Evolutionary conservation across 1,284 basidiomycete species (phyloP), one percentile per base, ranked within the genome.

Genomic region (Stereum hirsutum): DNA sequence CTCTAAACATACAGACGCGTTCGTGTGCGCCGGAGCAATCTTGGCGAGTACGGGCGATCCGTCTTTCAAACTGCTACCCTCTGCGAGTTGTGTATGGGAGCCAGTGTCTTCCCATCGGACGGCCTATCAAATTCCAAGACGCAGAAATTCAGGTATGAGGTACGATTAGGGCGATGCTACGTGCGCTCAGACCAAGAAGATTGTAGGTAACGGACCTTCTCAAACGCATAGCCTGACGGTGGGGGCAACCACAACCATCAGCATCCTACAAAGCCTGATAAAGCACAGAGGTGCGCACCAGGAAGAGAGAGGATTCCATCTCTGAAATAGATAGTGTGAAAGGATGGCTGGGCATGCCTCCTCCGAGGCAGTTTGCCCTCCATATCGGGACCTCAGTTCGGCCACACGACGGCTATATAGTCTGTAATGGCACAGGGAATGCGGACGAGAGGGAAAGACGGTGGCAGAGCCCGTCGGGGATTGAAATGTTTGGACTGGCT

Each of bases 161-260:
- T 26, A 8, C 28, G 28, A 30, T n/a, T n/a, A n/a, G n/a, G n/a
- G n/a, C n/a, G n/a, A n/a, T n/a, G n/a, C n/a, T n/a, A n/a, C n/a
- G n/a, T n/a, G n/a, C n/a, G n/a, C n/a, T n/a, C n/a, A n/a, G n/a
- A n/a, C n/a, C n/a, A 36, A 20, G 19, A 36, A 27, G 31, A 37
- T 31, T 37, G 26, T 42, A 28, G 32, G 15, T 39, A 21, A 47
- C 61, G 14, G 34, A 77, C 80, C 69, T 76, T 76, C 54, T 79
- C 78, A 51, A 84, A 81, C 1, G 77, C 75, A 55, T 78, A 84
- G 1, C 79, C 80, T 11, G n/a, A n/a, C n/a, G n/a, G n/a, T n/a
- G n/a, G n/a, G n/a, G n/a, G n/a, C n/a, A n/a, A n/a, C n/a, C n/a
- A n/a, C n/a, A n/a, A n/a, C n/a, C n/a, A n/a, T n/a, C n/a, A n/a